Conservation (phyloP, 768 basidiomycete species). For the Mycena vulgaris region DNA sequence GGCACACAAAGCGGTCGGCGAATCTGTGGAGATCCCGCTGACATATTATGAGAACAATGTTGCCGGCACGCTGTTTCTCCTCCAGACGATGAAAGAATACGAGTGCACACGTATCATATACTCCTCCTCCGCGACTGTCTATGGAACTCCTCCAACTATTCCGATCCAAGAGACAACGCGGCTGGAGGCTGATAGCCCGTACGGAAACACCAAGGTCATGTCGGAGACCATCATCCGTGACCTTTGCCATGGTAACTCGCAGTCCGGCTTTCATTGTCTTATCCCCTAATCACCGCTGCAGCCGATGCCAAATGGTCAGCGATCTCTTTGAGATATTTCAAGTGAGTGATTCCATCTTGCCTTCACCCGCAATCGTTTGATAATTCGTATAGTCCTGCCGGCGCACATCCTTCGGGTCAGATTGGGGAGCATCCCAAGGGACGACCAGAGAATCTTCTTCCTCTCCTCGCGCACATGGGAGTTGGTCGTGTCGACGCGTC, state of each 20-base stretch:
- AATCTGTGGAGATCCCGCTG: conserved; percentile 93
- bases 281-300: conserved; percentile 50
- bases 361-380: not conserved
- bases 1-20: conserved; percentile 99
- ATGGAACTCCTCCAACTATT: conserved; percentile 92
- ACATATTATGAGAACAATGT: conserved; percentile 97
- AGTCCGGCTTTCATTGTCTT: conserved; percentile 19
- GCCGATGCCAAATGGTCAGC: conserved; percentile 85
- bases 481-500: conserved; percentile 85
- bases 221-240: conserved; percentile 92
- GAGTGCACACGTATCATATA: conserved; percentile 92
- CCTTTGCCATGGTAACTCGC: conserved; percentile 77
- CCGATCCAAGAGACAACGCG: conserved; percentile 96
- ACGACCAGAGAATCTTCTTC: conserved; percentile 94
- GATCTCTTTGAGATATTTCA: conserved; percentile 96
- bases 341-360: conserved; percentile 65
- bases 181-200: conserved; percentile 90
- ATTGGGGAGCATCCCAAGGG: conserved; percentile 98
- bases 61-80: conserved; percentile 85
- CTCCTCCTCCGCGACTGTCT: conserved; percentile 98
- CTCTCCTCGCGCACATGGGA: conserved; percentile 95
- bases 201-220: conserved; percentile 98
- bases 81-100: conserved; percentile 90
- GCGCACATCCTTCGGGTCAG: conserved; percentile 94
- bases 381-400: conserved; percentile 80